A percentile compares a stretch with the other conserved stretches of the same genome.
Evolutionary conservation across 352 stramenopile species (phyloP).

Genomic region (Phytophthora podocarpi): DNA sequence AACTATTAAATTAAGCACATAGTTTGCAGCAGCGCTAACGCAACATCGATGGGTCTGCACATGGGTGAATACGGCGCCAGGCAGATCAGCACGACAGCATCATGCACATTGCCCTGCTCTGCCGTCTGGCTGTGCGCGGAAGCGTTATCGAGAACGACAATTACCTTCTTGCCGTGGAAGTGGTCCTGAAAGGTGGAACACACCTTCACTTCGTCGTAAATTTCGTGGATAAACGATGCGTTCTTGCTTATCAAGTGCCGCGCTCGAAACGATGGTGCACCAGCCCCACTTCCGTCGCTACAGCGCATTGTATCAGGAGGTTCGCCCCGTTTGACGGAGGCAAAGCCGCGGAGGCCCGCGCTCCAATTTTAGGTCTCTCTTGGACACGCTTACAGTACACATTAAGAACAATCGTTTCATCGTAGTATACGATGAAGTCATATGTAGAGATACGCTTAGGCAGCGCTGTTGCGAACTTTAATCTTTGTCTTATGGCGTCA

Average conservation of each 20-base stretch:
- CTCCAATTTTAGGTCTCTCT: background rate
- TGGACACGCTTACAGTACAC: background rate
- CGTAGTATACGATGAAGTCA: conserved; percentile 4
- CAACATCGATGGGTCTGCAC: too few species aligned
- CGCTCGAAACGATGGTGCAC: background rate
- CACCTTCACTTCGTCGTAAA: too few species aligned
- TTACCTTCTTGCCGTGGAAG: too few species aligned
- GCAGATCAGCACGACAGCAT: background rate
- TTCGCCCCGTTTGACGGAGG: conserved; percentile 1
- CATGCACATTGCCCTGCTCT: too few species aligned
- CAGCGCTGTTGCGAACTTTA: conserved; percentile 3
- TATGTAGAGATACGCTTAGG: too few species aligned
- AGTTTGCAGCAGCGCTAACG: too few species aligned
- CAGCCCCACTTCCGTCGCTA: background rate
- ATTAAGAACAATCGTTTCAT: too few species aligned
- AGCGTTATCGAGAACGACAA: background rate
- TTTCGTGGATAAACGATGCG: too few species aligned
- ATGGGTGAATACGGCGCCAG: background rate
- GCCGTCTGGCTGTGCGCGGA: background rate
- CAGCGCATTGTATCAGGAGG: conserved; percentile 9
- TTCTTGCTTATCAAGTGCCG: conserved; percentile 1
- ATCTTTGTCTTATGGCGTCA: conserved; percentile 11
- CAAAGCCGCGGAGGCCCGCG: background rate
- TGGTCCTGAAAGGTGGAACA: too few species aligned
- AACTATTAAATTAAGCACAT: too few species aligned